Evolutionary conservation across 1,139 yeast species (phyloP).

Genomic region (Saccharomycopsis crataegensis): DNA sequence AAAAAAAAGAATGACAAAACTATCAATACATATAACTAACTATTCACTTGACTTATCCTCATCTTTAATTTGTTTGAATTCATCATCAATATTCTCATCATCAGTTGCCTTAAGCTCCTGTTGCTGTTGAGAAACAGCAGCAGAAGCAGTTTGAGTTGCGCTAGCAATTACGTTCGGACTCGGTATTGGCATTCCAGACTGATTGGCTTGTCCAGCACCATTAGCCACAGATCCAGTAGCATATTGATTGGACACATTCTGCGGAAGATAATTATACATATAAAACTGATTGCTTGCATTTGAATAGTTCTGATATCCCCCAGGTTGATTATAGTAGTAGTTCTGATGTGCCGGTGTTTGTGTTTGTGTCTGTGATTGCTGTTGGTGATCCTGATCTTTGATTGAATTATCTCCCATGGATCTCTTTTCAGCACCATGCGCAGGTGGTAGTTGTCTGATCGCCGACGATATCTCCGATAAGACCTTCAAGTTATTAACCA

Average conservation of each 20-base stretch:
- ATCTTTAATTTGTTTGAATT: constrained; percentile 4
- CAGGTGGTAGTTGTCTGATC: constrained; percentile 7
- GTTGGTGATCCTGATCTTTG: background rate
- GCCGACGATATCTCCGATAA: constrained; percentile 13
- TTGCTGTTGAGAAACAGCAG: constrained; percentile 7
- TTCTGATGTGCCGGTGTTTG: background rate
- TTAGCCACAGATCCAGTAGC: background rate
- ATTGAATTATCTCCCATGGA: background rate
- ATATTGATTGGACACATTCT: background rate
- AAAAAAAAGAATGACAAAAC: no score
- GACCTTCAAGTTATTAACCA: constrained; percentile 15
- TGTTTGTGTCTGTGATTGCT: background rate
- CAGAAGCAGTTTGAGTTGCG: constrained; percentile 13
- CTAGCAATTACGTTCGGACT: constrained; percentile 5
- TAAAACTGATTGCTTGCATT: background rate
- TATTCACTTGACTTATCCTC: background rate
- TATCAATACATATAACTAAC: no score
- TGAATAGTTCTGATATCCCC: background rate
- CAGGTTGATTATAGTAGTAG: background rate
- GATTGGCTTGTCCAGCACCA: background rate
- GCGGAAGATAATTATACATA: background rate
- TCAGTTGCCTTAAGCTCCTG: background rate
- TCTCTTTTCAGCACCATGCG: background rate
- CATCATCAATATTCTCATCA: constrained; percentile 17
- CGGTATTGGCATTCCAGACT: background rate